Evolutionary conservation across 768 basidiomycete genomes (phyloP), one percentile per base, ranked within the genome.

Genomic region (Neoboletus brunneissimus): DNA sequence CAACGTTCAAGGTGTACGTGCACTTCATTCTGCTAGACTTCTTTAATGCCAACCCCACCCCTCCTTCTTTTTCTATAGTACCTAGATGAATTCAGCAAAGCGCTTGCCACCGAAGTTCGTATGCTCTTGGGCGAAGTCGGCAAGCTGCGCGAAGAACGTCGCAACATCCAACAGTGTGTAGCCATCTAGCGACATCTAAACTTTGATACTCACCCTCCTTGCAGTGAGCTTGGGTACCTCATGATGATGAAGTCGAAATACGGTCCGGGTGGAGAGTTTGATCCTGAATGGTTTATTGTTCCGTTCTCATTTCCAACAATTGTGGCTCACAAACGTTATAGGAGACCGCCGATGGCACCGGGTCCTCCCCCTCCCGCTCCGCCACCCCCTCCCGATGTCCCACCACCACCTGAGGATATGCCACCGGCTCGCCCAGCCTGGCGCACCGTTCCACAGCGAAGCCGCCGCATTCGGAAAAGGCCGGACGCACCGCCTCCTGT

Each of bases 1-100:
- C 77, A 93, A 94, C 60, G 86, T 94, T 13, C 86, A 90, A 78
- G 82, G 83, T 27, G 91, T 92, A 74, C 50, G 86, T 75, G 41
- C 8, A 18, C 25, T 29, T 29, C 27, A 40, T 29, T 50, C 18
- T 40, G 13, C n/a, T 27, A 15, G n/a, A 29, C 9, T 7, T 16
- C 27, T 15, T 27, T 29, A 3, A 29, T 40, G 11, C 37, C 15
- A 16, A 50, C 18, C 25, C 12, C 48, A n/a, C 22, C 22, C n/a
- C 13, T 5, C n/a, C 13, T 11, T 8, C 23, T 4, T 16, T 2
- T 3, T 38, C 25, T 25, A 40, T 53, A 91, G 88, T 93, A 94
- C 68, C 79, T 94, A 15, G 88, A 94, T 57, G 89, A 94, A 54
- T 94, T 94, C 73, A 92, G 89, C 70, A 88, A 85, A 68, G 87